Percentiles rank a stretch among this genome's conserved stretches.
Conservation (phyloP, 495 filamentous ascomycete genomes). For the Hypoxylon trugodes region DNA sequence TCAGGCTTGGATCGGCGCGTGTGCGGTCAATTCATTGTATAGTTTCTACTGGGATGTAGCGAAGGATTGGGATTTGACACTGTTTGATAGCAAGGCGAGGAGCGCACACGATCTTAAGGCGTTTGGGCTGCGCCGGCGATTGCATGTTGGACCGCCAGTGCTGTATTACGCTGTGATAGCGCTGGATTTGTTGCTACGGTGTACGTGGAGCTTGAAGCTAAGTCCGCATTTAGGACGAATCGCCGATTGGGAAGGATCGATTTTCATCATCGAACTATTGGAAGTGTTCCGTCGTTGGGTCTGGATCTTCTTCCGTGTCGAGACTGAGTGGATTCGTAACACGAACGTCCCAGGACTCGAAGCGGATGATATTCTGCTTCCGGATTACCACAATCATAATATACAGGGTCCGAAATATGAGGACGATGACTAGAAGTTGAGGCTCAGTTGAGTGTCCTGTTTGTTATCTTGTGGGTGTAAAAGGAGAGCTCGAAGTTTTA, state of each 20-base stretch:
- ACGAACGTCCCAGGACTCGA: conserved; percentile 45
- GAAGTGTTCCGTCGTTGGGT: conserved; percentile 92
- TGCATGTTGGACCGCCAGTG: conserved; percentile 72
- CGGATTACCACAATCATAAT: conserved; percentile 50
- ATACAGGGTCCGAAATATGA: conserved; percentile 45
- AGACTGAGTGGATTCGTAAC: conserved; percentile 83
- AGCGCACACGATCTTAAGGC: conserved; percentile 63
- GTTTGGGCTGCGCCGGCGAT: conserved; percentile 77
- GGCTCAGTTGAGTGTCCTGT: not conserved
- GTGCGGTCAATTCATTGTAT: conserved; percentile 83
- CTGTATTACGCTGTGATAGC: conserved; percentile 83
- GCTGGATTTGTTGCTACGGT: conserved; percentile 81
- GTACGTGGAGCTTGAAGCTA: conserved; percentile 89
- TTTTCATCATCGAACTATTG: conserved; percentile 86
- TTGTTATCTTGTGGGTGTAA: not conserved
- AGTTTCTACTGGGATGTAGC: conserved; percentile 98
- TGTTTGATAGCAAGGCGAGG: conserved; percentile 66
- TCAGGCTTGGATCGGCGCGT: conserved; percentile 64
- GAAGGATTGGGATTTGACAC: conserved; percentile 93
- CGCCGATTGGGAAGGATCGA: conserved; percentile 80
- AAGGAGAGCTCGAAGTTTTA: not conserved
- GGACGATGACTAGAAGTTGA: conserved; percentile 50
- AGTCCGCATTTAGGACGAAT: conserved; percentile 80
- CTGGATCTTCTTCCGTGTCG: conserved; percentile 95
- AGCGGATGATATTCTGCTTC: conserved; percentile 54